Conservation (phyloP, 1,139 yeast species). For the Kluyveromyces marxianus region DNA sequence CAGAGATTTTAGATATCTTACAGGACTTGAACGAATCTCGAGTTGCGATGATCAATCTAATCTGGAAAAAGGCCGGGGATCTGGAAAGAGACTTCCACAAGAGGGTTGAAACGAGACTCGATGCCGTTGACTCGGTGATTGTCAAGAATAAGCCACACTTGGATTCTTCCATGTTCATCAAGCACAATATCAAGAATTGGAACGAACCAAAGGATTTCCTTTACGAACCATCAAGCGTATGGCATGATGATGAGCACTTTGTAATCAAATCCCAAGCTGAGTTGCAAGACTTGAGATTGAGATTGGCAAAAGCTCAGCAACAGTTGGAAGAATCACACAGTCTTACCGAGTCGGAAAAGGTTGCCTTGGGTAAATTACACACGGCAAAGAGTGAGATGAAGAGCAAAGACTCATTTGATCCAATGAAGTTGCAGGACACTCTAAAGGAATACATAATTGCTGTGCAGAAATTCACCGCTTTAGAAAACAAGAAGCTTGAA, state of each 20-base stretch:
- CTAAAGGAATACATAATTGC: conserved; percentile 48
- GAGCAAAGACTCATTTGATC: conserved; percentile 31
- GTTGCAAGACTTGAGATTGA: conserved; percentile 54
- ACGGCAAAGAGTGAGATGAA: conserved; percentile 34
- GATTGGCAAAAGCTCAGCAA: conserved; percentile 44
- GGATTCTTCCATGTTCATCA: conserved; percentile 86
- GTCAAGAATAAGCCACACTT: conserved; percentile 65
- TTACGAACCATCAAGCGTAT: conserved; percentile 82
- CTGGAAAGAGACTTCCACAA: conserved; percentile 56
- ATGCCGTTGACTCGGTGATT: conserved; percentile 49
- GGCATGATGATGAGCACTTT: conserved; percentile 94
- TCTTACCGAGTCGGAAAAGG: conserved; percentile 29
- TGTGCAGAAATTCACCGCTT: conserved; percentile 57
- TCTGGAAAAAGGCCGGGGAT: conserved; percentile 57
- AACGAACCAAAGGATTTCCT: conserved; percentile 78
- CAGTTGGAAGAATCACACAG: conserved; percentile 39
- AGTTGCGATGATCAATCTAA: conserved; percentile 61
- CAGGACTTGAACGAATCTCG: conserved; percentile 82
- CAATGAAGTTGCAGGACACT: conserved; percentile 45
- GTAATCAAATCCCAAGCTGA: conserved; percentile 53
- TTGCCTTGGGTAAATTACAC: conserved; percentile 31
- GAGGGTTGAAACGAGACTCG: conserved; percentile 45
- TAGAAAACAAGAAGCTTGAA: conserved; percentile 66
- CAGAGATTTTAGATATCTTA: conserved; percentile 78
- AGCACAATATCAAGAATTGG: conserved; percentile 77